A percentile compares a stretch with the other conserved stretches of the same genome.
Conservation (phyloP, 1,139 yeast genomes). For the Trichomonascaceae sp. region DNA sequence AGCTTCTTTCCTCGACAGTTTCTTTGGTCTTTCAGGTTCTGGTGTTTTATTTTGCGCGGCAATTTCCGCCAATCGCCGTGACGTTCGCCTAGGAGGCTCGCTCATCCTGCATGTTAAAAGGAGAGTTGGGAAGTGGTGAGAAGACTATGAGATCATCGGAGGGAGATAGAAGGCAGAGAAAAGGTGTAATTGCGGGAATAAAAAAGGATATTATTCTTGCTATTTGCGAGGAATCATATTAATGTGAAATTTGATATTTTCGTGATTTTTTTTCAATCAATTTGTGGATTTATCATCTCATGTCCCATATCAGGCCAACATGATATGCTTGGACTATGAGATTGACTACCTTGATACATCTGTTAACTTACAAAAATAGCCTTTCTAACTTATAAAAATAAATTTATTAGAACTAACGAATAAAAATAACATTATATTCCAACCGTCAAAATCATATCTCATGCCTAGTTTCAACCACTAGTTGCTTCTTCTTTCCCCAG, state of each 20-base stretch:
- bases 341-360: too few species aligned
- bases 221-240: too few species aligned
- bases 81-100: conserved; percentile 2
- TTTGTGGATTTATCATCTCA: background rate
- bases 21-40: background rate
- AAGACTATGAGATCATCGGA: background rate
- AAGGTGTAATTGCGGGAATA: background rate
- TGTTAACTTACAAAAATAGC: too few species aligned
- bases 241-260: too few species aligned
- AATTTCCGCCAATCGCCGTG: conserved; percentile 5
- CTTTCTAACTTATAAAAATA: too few species aligned
- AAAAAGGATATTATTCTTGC: too few species aligned
- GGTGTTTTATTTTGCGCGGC: background rate
- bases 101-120: background rate
- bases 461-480: too few species aligned
- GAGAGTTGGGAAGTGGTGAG: background rate
- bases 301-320: too few species aligned
- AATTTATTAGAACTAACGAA: background rate
- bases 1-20: background rate
- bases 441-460: too few species aligned
- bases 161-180: background rate
- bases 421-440: too few species aligned
- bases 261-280: too few species aligned
- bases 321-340: too few species aligned
- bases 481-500: background rate